These are phyloP conservation scores for Tanacetum coccineum DNA, from an alignment of 129 eudicot species.

Conservation along the genomic window DNA sequence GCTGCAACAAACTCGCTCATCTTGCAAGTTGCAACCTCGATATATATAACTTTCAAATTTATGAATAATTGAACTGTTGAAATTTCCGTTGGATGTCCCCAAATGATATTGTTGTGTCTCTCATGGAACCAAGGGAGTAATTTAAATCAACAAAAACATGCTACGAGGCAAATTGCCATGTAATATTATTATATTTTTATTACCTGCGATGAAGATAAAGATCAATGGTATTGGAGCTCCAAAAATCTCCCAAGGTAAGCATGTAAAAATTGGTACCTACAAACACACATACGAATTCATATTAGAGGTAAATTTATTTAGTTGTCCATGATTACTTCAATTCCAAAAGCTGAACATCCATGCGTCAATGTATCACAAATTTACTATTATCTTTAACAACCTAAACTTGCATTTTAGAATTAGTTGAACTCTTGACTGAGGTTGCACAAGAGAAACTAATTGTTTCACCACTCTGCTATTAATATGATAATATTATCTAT, in stretches of 20 bases:
- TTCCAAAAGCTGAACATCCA: slow-evolving; percentile 1
- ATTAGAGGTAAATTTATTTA: neutral
- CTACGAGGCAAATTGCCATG: neutral
- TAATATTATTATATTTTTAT: neutral
- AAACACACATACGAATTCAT: slow-evolving; percentile 15
- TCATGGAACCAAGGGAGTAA: neutral
- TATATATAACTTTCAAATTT: slow-evolving; percentile 1
- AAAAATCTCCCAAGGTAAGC: slow-evolving; percentile 85
- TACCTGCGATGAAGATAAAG: slow-evolving; percentile 95
- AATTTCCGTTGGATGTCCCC: neutral
- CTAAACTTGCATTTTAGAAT: neutral
- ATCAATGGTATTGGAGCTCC: slow-evolving; percentile 96
- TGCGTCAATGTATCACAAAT: slow-evolving; percentile 3
- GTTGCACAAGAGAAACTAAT: neutral
- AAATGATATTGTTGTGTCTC: neutral
- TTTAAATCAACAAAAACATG: slow-evolving; percentile 6
- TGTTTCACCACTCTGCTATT: slow-evolving; percentile 9
- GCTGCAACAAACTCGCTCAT: neutral
- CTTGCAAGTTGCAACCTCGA: neutral
- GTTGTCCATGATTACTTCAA: slow-evolving; percentile 1
- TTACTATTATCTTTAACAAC: slow-evolving; percentile 5
- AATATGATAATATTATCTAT: neutral
- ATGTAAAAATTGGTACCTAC: slow-evolving; percentile 83
- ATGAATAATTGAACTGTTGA: neutral
- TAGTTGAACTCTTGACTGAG: neutral